These are phyloP conservation scores for Kurtzmaniella quercitrusa DNA, from an alignment of 1,139 yeast species.

Conservation along the genomic window DNA sequence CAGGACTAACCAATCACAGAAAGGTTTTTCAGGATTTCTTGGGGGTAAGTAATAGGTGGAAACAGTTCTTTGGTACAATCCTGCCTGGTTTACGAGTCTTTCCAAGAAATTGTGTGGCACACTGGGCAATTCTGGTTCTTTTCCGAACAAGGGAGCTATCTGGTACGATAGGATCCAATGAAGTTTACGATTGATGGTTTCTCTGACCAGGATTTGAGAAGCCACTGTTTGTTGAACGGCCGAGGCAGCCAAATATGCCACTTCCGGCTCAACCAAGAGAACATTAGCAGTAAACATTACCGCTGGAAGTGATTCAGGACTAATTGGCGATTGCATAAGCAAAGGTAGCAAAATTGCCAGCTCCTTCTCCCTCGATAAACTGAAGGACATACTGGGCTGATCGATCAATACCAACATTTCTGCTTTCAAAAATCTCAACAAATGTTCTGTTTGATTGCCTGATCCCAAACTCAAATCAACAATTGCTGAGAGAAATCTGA, in stretches of 20 bases:
- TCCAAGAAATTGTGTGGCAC: constrained; percentile 24
- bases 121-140: neutral
- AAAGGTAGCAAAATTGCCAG: constrained; percentile 21
- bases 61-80: constrained; percentile 23
- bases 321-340: constrained; percentile 18
- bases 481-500: constrained; percentile 1
- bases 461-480: constrained; percentile 2
- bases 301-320: neutral
- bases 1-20: neutral
- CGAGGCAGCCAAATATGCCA: neutral
- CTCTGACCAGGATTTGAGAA: neutral
- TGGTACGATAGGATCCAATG: neutral
- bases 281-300: neutral
- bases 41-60: constrained; percentile 36
- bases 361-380: constrained; percentile 21
- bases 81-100: constrained; percentile 25
- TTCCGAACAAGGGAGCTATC: constrained; percentile 1
- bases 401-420: constrained; percentile 29
- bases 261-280: constrained; percentile 3
- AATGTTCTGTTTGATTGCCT: constrained; percentile 4
- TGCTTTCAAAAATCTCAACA: constrained; percentile 20
- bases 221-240: neutral
- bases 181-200: neutral
- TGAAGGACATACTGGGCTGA: constrained; percentile 9
- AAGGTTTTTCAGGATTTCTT: constrained; percentile 11